Base-by-base conservation (phyloP, 805 yeast genomes). In the Metschnikowia gelsemii region DNA sequence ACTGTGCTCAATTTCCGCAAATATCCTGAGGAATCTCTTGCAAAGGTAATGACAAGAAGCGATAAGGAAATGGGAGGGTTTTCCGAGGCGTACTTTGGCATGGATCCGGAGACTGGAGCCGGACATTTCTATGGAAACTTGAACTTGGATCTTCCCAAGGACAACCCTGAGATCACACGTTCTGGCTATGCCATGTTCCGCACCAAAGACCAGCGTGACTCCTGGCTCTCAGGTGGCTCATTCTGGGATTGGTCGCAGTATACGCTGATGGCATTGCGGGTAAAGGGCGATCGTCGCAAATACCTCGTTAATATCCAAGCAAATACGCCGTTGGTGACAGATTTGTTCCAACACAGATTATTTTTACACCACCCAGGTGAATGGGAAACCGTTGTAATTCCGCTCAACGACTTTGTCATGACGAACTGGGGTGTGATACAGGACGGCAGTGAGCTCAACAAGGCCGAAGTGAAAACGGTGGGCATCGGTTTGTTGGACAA, bases 301-400 rank as follows among this genome's bases (percentile, higher is more conserved):
- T 87, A 84, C 61, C 76, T 84, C 61, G 81, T 87, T 32, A 87
- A 87, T 55, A 73, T 87, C 37, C 96, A 87, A 64, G 82, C 91
- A 9, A 87, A 86, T 55, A 79, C 88, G 1, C 83, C 90, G 23
- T 75, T 84, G 45, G 75, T 80, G 6, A 83, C 91, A 2, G 95
- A 87, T 61, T 66, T 87, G 48, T 87, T 79, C 62, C 96, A 87
- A 62, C 95, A 87, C 61, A 64, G 96, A 17, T 67, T 87, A 48
- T 87, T 85, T 53, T 64, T 84, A 49, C 77, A 79, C 50, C 75
- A 70, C 29, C 87, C 87, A 4, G 87, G 88, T 2, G 71, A 79
- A 47, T 87, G 95, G 95, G 93, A 87, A 58, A 83, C 88, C 1
- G 88, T 87, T 11, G 77, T 82, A 21, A 80, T 87, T 24, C 88